These are phyloP conservation scores for Cercospora canescens DNA, from an alignment of 2,329 filamentous ascomycete genomes.

Conservation along the genomic window DNA sequence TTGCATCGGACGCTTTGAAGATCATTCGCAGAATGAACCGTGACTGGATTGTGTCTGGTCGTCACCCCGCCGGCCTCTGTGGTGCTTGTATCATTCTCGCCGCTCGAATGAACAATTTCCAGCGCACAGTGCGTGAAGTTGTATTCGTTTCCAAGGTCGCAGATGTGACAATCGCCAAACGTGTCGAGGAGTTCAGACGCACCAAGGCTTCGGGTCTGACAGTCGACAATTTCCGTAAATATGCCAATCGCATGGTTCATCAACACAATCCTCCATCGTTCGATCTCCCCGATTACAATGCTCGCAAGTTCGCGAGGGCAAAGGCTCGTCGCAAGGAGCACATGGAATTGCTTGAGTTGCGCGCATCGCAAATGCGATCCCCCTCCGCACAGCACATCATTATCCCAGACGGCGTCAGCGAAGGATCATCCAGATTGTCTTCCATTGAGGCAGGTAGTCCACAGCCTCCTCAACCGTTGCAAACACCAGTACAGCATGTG, in stretches of 20 bases:
- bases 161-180: conserved; percentile 87
- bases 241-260: conserved; percentile 67
- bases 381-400: conserved; percentile 10
- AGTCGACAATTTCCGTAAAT: conserved; percentile 78
- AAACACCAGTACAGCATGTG: conserved; percentile 4
- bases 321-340: conserved; percentile 33
- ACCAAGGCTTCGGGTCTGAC: conserved; percentile 83
- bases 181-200: conserved; percentile 85
- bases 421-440: conserved; percentile 23
- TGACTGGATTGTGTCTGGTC: conserved; percentile 96
- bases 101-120: conserved; percentile 97
- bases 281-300: conserved; percentile 61
- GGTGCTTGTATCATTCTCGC: conserved; percentile 93
- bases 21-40: conserved; percentile 91
- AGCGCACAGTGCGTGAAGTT: conserved; percentile 86
- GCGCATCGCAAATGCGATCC: conserved; percentile 13
- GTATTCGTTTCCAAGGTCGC: conserved; percentile 99
- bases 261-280: conserved; percentile 82
- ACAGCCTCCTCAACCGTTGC: neutral
- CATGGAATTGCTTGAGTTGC: conserved; percentile 14
- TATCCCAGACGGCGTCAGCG: conserved; percentile 23
- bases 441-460: conserved; percentile 21
- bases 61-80: conserved; percentile 89
- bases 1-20: conserved; percentile 83
- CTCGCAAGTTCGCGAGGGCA: conserved; percentile 36